Evolutionary conservation across 257 asterid genomes (phyloP).

Genomic region (Solanum appendiculatum): DNA sequence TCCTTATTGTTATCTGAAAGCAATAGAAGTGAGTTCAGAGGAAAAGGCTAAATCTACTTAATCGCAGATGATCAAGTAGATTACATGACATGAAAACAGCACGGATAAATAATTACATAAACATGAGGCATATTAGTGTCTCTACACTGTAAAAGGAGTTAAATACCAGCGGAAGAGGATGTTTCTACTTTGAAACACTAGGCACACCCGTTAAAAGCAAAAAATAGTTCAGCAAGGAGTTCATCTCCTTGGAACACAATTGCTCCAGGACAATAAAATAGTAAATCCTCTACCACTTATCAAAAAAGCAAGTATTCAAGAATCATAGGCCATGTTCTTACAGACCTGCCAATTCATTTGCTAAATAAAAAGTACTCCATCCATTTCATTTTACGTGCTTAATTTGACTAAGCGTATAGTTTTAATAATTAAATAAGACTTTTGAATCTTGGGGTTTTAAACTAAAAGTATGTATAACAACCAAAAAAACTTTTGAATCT

Average conservation of each 20-base stretch:
- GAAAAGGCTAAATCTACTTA: not conserved
- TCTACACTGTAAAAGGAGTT: not conserved
- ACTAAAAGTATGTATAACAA: not conserved
- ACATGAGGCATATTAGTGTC: not conserved
- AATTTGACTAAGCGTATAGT: not conserved
- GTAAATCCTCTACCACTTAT: not conserved
- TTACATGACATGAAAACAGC: not conserved
- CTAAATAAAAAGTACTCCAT: not conserved
- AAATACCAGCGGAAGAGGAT: not conserved
- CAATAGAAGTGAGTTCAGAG: slow-evolving; percentile 6
- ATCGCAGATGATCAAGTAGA: not conserved
- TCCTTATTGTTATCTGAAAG: slow-evolving; percentile 41
- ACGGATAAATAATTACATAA: not conserved
- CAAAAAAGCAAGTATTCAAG: not conserved
- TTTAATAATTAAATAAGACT: not conserved
- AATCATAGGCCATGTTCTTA: not conserved
- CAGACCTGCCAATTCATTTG: not conserved
- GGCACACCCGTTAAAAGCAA: not conserved
- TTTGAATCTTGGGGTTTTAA: not conserved
- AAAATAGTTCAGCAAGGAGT: not conserved
- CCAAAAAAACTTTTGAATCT: not conserved
- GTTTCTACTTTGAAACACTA: not conserved
- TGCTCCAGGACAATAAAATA: not conserved
- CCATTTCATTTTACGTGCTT: not conserved
- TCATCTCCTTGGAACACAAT: not conserved